Conservation (phyloP, 257 asterid species). For the Dorcoceras hygrometricum region DNA sequence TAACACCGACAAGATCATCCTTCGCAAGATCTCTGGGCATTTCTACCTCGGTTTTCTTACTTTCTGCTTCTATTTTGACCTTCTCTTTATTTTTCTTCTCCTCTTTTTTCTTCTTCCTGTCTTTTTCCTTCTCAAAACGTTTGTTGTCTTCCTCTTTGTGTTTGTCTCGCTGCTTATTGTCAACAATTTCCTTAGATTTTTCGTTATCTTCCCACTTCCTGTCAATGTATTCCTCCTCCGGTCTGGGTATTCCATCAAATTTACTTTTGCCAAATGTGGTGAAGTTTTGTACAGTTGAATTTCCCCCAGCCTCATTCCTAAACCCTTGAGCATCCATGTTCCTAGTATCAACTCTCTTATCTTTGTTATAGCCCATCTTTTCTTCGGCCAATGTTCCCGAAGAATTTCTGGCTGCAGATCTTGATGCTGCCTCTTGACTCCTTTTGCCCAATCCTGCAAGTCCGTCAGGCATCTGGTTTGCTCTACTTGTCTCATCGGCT, state of each 20-base stretch:
- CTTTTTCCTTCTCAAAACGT: slow-evolving; percentile 43
- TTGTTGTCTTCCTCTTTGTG: slow-evolving; percentile 42
- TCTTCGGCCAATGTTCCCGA: slow-evolving; percentile 35
- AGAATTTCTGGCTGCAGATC: slow-evolving; percentile 31
- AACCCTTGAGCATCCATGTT: slow-evolving; percentile 35
- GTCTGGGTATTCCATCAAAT: slow-evolving; percentile 37
- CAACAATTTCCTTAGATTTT: slow-evolving; percentile 39
- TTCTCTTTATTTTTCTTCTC: slow-evolving; percentile 30
- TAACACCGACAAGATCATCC: slow-evolving; percentile 30
- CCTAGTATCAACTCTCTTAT: slow-evolving; percentile 36
- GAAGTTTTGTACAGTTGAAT: slow-evolving; percentile 31
- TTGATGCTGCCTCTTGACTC: slow-evolving; percentile 29
- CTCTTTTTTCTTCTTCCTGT: slow-evolving; percentile 21
- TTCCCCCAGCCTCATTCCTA: slow-evolving; percentile 30
- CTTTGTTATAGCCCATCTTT: slow-evolving; percentile 33
- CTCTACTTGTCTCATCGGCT: slow-evolving; percentile 37
- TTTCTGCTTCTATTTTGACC: slow-evolving; percentile 37
- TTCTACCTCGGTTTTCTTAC: slow-evolving; percentile 36
- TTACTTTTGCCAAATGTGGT: slow-evolving; percentile 26
- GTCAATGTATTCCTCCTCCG: slow-evolving; percentile 38
- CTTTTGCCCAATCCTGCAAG: slow-evolving; percentile 32
- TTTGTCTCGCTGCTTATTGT: slow-evolving; percentile 35
- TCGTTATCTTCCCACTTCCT: slow-evolving; percentile 39
- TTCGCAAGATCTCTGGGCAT: slow-evolving; percentile 28
- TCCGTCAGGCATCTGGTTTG: slow-evolving; percentile 43